Percentiles rank a stretch among this genome's conserved stretches.
Conservation (phyloP, 148 eudicot genomes). For the Persicaria tinctoria region DNA sequence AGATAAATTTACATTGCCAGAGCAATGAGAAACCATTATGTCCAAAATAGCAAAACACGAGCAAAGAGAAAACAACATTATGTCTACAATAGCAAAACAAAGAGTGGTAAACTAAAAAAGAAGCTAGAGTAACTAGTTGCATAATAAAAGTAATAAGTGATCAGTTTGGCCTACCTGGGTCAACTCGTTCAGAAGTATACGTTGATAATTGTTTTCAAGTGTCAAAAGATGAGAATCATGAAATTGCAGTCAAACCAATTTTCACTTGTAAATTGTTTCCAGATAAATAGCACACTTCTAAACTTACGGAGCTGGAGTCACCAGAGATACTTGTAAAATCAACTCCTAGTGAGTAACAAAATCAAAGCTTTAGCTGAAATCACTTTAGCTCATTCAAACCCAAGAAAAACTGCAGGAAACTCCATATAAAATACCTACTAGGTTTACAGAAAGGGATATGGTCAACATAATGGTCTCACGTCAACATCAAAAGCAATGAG, state of each 20-base stretch:
- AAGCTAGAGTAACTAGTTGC: too few species aligned
- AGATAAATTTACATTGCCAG: background rate
- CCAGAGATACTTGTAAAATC: background rate
- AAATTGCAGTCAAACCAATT: too few species aligned
- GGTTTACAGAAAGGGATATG: background rate
- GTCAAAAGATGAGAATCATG: background rate
- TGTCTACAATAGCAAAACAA: background rate
- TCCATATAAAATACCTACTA: background rate
- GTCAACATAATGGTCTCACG: background rate
- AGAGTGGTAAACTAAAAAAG: background rate
- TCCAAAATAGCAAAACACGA: background rate
- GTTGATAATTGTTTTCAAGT: background rate
- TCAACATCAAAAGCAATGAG: too few species aligned
- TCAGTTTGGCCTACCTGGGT: background rate
- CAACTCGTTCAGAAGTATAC: background rate
- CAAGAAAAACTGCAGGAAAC: too few species aligned
- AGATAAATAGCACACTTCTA: background rate
- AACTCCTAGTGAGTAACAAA: background rate
- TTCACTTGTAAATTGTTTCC: too few species aligned
- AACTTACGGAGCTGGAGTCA: background rate
- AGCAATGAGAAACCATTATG: background rate
- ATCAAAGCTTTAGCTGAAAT: background rate
- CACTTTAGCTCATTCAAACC: background rate
- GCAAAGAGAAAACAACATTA: too few species aligned
- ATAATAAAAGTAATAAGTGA: background rate